Evolutionary conservation across 129 eudicot species (phyloP), one percentile per base, ranked within the genome.

Genomic region (Artemisia annua): DNA sequence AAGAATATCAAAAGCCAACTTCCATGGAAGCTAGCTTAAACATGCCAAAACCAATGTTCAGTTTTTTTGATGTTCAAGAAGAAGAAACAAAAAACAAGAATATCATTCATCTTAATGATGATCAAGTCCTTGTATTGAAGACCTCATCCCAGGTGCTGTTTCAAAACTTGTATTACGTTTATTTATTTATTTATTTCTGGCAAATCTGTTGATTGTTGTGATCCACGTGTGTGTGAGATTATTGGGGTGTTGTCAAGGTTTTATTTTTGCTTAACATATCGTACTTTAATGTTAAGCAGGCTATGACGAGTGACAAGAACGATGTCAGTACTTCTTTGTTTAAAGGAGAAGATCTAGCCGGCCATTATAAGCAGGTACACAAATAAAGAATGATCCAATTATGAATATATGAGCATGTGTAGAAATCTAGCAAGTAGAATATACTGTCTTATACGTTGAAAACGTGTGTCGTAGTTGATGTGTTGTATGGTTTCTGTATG

Each of bases 41-140:
- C 50, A 78, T 70, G 82, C 67, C 65, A 51, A 78, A 64, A 71
- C 53, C 82, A 64, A 78, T 78, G 73, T 71, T 78, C 77, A 78
- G 82, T 63, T 78, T 71, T 66, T 71, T 78, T 55, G 62, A 78
- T 26, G 72, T 78, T 64, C 1, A 35, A 35, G 22, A 71, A 63
- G 77, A 78, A 43, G 82, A 46, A 63, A 61, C 80, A 58, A 67
- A 58, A 18, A 10, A 18, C 44, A 73, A 73, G 50, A 28, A 61
- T 22, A 67, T 18, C 7, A 12, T 55, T 67, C 74, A 76, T 63
- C 57, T 76, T 67, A 67, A 71, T 16, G 67, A 57, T 53, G 67
- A 78, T 44, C 82, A 70, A 52, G 63, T 50, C 66, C 39, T 70
- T 15, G 28, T 2, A 22, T 77, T 70, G 43, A 63, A 53, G 53